Percentiles rank a stretch among this genome's conserved stretches.
These are phyloP conservation scores for Acer saccharum DNA, from an alignment of 345 rosid genomes.

Conservation along the genomic window DNA sequence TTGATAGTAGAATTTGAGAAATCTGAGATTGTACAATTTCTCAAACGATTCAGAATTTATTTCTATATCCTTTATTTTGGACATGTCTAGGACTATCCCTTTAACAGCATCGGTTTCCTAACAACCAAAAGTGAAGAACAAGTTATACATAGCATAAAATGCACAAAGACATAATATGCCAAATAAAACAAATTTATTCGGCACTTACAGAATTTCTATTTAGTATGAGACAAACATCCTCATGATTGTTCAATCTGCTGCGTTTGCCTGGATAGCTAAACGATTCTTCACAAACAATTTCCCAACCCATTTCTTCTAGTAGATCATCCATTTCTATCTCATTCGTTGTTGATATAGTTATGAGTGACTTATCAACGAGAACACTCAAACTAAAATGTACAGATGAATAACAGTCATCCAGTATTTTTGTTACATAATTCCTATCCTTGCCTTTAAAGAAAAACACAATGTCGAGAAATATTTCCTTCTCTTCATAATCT, in stretches of 20 bases:
- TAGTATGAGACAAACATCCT: neutral
- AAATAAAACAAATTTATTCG: neutral
- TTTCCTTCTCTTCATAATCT: neutral
- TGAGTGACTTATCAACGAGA: conserved; percentile 2
- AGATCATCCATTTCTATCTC: neutral
- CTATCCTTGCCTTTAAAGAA: neutral
- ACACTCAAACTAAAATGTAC: neutral
- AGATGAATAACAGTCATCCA: neutral
- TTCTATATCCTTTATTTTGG: too few species aligned
- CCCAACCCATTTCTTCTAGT: conserved; percentile 11
- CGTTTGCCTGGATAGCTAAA: neutral
- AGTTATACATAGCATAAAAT: neutral
- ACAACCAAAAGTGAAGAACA: neutral
- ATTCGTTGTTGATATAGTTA: neutral
- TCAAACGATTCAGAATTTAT: neutral
- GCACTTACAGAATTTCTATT: neutral
- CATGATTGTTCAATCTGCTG: neutral
- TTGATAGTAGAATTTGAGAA: neutral
- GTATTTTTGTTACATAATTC: neutral
- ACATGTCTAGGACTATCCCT: neutral
- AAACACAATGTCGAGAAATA: neutral
- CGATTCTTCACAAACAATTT: conserved; percentile 3
- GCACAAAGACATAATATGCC: neutral
- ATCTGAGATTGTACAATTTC: neutral
- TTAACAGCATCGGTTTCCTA: conserved; percentile 4